These are phyloP conservation scores for Pyrenochaeta sp. DNA, from an alignment of 2,329 filamentous ascomycete genomes.

Conservation along the genomic window DNA sequence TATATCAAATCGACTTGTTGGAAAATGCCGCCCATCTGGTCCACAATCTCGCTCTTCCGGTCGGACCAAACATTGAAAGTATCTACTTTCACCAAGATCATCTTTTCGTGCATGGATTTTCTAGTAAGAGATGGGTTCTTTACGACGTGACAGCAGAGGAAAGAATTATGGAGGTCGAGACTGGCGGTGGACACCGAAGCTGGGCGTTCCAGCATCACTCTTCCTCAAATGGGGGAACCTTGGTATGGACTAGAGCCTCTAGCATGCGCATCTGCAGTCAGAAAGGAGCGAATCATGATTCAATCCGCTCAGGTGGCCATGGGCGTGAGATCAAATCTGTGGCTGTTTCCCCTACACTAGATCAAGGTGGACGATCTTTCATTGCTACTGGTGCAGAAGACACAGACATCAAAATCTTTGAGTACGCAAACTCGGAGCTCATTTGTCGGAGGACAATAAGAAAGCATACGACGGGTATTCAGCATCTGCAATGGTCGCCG, in stretches of 20 bases:
- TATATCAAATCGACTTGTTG: constrained; percentile 57
- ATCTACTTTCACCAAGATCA: constrained; percentile 64
- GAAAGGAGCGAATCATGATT: constrained; percentile 49
- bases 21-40: constrained; percentile 53
- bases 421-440: constrained; percentile 46
- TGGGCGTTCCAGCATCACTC: constrained; percentile 65
- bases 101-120: constrained; percentile 81
- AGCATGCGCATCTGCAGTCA: constrained; percentile 56
- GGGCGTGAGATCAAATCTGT: constrained; percentile 82
- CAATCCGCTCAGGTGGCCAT: constrained; percentile 75
- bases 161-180: constrained; percentile 76
- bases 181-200: constrained; percentile 82
- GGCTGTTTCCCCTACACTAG: constrained; percentile 52
- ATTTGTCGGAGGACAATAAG: constrained; percentile 71
- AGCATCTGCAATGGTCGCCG: constrained; percentile 76
- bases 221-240: constrained; percentile 53
- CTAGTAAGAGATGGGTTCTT: constrained; percentile 77
- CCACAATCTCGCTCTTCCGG: constrained; percentile 73
- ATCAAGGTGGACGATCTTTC: constrained; percentile 40
- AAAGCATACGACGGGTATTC: constrained; percentile 83
- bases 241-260: constrained; percentile 79
- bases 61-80: constrained; percentile 79
- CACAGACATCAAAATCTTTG: constrained; percentile 78
- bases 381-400: constrained; percentile 76
- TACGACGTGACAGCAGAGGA: constrained; percentile 78